Evolutionary conservation across 352 stramenopile genomes (phyloP), one percentile per base, ranked within the genome.

Genomic region (Halophytophthora polymorphica): DNA sequence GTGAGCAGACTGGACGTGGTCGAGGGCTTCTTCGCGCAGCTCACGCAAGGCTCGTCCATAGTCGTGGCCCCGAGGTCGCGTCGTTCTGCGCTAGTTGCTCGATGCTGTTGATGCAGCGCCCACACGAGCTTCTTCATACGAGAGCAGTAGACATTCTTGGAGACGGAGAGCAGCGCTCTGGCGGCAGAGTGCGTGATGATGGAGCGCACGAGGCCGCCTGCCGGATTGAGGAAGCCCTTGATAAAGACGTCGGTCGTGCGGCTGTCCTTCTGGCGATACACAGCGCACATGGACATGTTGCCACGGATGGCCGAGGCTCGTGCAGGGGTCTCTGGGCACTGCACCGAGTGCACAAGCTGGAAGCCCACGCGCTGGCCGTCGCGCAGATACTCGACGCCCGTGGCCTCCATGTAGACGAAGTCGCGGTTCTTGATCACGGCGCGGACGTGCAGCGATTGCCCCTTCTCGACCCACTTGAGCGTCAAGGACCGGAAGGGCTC

Each of bases 321-420:
- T 37, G 73, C 57, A 7, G 66, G 62, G 53, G 59, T 2, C 57
- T 56, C 15, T 65, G 50, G 6, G 7, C 76, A 59, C 23, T 79
- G 56, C 6, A 77, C 35, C 3, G 66, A 73, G 49, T 77, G 64
- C 51, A 73, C 45, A 10, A 75, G 25, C 17, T 54, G 52, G 35
- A 71, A 80, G 3, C 66, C 70, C 7, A 75, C 29, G 19, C 59
- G 56, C n/a, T 41, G 48, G 22, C 64, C 57, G 10, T 54, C 55
- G 12, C 40, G 12, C 17, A 53, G n/a, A 10, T 54, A 7, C 7
- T 35, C 37, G 1, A 71, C 47, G 4, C 61, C 66, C 4, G 70
- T 80, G 29, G 66, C 40, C 69, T 88, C 72, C 15, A 88, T 41
- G 49, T 74, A 86, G 21, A 88, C 60, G 44, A 84, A 72, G 70